Percentiles rank a stretch among this genome's conserved stretches.
phyloP scores from a whole-genome alignment of 1,284 basidiomycete species.

The Laetiporus sulphureus region DNA sequence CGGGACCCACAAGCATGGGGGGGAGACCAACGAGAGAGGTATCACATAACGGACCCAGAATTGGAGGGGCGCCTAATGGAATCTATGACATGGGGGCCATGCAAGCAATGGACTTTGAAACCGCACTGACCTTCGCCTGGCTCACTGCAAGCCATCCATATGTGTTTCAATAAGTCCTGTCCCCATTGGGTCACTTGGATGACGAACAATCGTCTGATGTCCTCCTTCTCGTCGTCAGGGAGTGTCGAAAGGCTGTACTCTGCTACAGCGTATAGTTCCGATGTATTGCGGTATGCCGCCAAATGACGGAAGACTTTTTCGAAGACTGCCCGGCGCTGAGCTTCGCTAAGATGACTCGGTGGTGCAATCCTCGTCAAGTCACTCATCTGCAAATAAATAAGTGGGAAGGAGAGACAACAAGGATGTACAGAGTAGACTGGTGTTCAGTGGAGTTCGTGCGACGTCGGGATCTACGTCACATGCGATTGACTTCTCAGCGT shows the following conservation, averaged over 20 bases:
- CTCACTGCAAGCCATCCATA: slow-evolving; percentile 43
- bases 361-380: slow-evolving; percentile 34
- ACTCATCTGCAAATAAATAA: slow-evolving; percentile 13
- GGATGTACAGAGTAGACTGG: no score
- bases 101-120: not conserved
- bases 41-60: slow-evolving; percentile 35
- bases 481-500: no score
- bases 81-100: no score
- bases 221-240: slow-evolving; percentile 14
- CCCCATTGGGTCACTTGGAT: slow-evolving; percentile 39
- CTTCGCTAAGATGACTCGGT: slow-evolving; percentile 32
- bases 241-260: slow-evolving; percentile 28
- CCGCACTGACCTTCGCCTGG: slow-evolving; percentile 33
- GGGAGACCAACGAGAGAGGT: slow-evolving; percentile 39
- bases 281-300: slow-evolving; percentile 40
- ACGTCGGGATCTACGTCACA: no score
- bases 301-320: slow-evolving; percentile 38
- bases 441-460: no score
- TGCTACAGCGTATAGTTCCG: slow-evolving; percentile 31
- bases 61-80: slow-evolving; percentile 34
- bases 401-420: no score
- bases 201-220: slow-evolving; percentile 28
- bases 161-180: slow-evolving; percentile 35
- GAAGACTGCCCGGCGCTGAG: slow-evolving; percentile 34
- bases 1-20: slow-evolving; percentile 30